Percentiles rank a stretch among this genome's conserved stretches.
phyloP scores from a whole-genome alignment of 148 eudicot species.

The Chenopodium quinoa region DNA sequence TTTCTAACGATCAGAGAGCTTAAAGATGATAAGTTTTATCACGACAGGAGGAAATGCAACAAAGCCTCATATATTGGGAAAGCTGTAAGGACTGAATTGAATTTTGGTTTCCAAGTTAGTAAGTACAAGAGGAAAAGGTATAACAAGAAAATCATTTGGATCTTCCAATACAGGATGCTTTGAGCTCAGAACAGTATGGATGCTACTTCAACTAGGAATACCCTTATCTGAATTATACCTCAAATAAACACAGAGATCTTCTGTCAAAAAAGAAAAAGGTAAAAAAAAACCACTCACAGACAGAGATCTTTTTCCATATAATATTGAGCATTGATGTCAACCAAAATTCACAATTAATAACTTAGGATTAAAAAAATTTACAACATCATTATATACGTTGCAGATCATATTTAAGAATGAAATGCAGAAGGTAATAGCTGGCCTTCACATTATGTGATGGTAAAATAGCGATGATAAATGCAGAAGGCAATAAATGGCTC shows the following conservation, averaged over 20 bases:
- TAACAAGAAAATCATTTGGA: too few relatives aligned
- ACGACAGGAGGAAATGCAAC: not conserved
- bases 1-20: not conserved
- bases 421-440: not conserved
- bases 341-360: slow-evolving; percentile 6
- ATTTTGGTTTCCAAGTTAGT: not conserved
- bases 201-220: not conserved
- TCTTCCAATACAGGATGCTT: not conserved
- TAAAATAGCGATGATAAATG: not conserved
- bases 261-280: too few relatives aligned
- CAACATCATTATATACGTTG: slow-evolving; percentile 23
- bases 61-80: not conserved
- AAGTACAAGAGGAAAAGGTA: not conserved
- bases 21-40: not conserved
- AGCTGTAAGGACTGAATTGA: too few relatives aligned
- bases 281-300: too few relatives aligned
- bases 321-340: not conserved
- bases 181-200: not conserved
- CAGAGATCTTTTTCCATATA: not conserved
- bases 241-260: not conserved
- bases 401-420: slow-evolving; percentile 1
- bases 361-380: not conserved
- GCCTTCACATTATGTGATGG: not conserved
- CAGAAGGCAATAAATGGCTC: not conserved
- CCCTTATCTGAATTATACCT: not conserved